Evolutionary conservation across 768 basidiomycete genomes (phyloP).

Genomic region (Guyanaporus albipodus): DNA sequence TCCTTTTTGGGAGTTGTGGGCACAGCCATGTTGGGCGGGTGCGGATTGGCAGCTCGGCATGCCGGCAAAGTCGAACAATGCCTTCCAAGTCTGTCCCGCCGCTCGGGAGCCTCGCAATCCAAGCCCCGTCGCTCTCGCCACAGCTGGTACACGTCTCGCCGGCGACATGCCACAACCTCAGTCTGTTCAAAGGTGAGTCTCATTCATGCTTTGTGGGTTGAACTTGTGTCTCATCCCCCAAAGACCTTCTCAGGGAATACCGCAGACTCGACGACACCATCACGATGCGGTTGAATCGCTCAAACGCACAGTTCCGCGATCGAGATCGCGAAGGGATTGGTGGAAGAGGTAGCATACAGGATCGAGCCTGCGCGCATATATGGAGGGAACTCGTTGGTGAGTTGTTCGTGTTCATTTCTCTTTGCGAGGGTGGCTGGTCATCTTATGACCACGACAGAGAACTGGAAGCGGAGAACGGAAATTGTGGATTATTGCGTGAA

Average conservation of each 20-base stretch:
- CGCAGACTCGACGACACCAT: constrained; percentile 77
- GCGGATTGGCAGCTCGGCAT: constrained; percentile 27
- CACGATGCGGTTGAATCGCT: constrained; percentile 76
- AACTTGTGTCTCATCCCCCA: constrained; percentile 18
- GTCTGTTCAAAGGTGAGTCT: constrained; percentile 62
- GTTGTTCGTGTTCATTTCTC: constrained; percentile 26
- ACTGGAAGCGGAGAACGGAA: constrained; percentile 71
- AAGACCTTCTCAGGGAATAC: constrained; percentile 82
- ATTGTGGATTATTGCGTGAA: constrained; percentile 73
- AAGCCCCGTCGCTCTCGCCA: constrained; percentile 55
- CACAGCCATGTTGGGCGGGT: constrained; percentile 16
- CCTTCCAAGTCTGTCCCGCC: constrained; percentile 41
- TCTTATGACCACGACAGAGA: constrained; percentile 36
- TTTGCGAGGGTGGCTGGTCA: constrained; percentile 15
- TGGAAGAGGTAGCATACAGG: constrained; percentile 54
- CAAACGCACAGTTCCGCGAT: constrained; percentile 72
- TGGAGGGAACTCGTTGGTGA: constrained; percentile 79
- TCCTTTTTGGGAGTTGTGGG: constrained; percentile 24
- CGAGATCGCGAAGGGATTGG: constrained; percentile 50
- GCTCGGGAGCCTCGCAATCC: constrained; percentile 66
- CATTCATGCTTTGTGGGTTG: constrained; percentile 2
- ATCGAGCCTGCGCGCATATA: constrained; percentile 68
- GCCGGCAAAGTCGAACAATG: constrained; percentile 34
- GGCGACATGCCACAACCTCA: constrained; percentile 69
- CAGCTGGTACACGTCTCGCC: constrained; percentile 71